Percentiles rank a stretch among this genome's conserved stretches.
Conservation (phyloP, 352 stramenopile species). For the Thraustotheca clavata region DNA sequence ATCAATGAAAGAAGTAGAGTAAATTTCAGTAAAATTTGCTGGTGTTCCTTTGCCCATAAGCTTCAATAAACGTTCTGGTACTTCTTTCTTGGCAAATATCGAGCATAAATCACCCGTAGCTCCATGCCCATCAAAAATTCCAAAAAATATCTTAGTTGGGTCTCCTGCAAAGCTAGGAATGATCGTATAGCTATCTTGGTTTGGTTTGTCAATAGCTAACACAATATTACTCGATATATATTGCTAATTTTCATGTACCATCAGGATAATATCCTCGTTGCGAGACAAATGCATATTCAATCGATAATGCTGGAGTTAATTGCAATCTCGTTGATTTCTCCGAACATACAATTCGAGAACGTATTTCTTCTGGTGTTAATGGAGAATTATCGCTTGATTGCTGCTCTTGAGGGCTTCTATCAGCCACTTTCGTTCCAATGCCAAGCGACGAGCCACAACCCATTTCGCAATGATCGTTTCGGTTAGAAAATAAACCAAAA, state of each 20-base stretch:
- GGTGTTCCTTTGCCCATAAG: slow-evolving; percentile 50
- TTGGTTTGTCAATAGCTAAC: slow-evolving; percentile 89
- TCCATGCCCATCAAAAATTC: slow-evolving; percentile 82
- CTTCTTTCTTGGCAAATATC: slow-evolving; percentile 80
- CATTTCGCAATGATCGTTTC: too few relatives aligned
- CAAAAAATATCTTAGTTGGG: slow-evolving; percentile 74
- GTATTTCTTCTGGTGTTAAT: slow-evolving; percentile 78
- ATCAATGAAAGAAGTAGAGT: slow-evolving; percentile 80
- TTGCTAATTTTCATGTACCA: slow-evolving; percentile 28
- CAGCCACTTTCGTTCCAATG: slow-evolving; percentile 16
- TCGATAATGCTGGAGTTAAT: slow-evolving; percentile 48
- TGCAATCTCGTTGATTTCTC: slow-evolving; percentile 51
- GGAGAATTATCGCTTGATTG: slow-evolving; percentile 31
- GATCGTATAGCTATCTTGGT: slow-evolving; percentile 93
- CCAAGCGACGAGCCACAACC: slow-evolving; percentile 18
- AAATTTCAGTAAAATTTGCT: slow-evolving; percentile 74
- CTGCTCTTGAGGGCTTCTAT: neutral
- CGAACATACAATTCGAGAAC: slow-evolving; percentile 74
- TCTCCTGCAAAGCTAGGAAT: slow-evolving; percentile 73
- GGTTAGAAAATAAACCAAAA: too few relatives aligned
- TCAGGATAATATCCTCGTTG: slow-evolving; percentile 93
- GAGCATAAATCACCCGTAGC: slow-evolving; percentile 76
- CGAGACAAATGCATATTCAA: slow-evolving; percentile 90
- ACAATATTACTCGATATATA: slow-evolving; percentile 1
- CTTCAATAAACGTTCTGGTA: slow-evolving; percentile 57